Conservation (phyloP, 1,284 basidiomycete genomes). For the Phaffia rhodozyma region DNA sequence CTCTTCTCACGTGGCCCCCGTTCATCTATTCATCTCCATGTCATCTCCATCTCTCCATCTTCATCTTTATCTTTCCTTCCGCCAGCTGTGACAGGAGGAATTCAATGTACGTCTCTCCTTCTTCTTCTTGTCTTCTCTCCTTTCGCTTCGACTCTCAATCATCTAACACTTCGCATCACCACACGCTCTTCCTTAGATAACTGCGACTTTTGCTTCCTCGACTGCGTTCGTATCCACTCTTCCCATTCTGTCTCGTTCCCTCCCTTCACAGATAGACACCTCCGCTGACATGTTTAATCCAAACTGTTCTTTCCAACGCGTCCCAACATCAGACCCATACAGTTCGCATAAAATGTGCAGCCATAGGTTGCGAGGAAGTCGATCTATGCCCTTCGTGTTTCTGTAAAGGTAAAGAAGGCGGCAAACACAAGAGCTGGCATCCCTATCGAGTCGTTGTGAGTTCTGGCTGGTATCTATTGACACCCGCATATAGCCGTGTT, state of each 20-base stretch:
- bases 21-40: not conserved
- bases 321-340: constrained; percentile 50
- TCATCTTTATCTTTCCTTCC: no score
- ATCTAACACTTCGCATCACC: not conserved
- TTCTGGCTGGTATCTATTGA: constrained; percentile 17
- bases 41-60: not conserved
- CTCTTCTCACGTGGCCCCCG: not conserved
- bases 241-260: constrained; percentile 30
- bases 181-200: constrained; percentile 23
- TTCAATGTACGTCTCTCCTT: no score
- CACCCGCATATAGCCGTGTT: not conserved
- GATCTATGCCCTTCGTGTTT: constrained; percentile 86
- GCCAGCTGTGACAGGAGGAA: no score
- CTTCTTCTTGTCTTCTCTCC: not conserved
- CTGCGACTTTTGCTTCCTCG: constrained; percentile 34
- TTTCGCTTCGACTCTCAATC: not conserved
- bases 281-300: not conserved
- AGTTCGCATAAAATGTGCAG: constrained; percentile 83
- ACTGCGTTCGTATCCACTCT: constrained; percentile 4
- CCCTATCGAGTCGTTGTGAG: constrained; percentile 83
- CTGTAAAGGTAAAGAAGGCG: constrained; percentile 79
- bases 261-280: not conserved
- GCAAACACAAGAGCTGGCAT: constrained; percentile 75
- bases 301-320: not conserved
- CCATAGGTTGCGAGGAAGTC: constrained; percentile 65